Percentiles rank a stretch among this genome's conserved stretches.
These are phyloP conservation scores for Chalciporus sphaerocephalus DNA, from an alignment of 768 basidiomycete species.

Conservation along the genomic window DNA sequence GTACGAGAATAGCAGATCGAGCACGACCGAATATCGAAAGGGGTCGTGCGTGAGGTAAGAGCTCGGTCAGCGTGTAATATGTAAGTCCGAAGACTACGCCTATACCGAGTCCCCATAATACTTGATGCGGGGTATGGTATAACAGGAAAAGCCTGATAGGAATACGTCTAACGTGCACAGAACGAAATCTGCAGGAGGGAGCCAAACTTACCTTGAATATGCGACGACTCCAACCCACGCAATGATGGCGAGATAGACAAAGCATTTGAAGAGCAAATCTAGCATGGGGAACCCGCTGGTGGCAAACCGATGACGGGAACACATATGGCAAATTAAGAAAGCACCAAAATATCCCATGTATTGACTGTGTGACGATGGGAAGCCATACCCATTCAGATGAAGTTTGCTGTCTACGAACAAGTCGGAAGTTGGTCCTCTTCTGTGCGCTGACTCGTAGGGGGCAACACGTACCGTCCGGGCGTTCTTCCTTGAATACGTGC, in stretches of 20 bases:
- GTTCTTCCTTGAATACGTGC: constrained; percentile 58
- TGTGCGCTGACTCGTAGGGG: not conserved
- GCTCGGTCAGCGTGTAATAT: constrained; percentile 55
- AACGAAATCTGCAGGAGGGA: not conserved
- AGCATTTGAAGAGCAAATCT: constrained; percentile 46
- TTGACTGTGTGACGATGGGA: constrained; percentile 86
- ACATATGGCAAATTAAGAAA: constrained; percentile 70
- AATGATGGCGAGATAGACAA: constrained; percentile 47
- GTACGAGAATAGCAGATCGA: constrained; percentile 47
- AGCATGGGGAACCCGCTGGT: constrained; percentile 47
- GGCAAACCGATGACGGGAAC: constrained; percentile 61
- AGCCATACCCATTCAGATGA: constrained; percentile 64
- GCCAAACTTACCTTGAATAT: constrained; percentile 63
- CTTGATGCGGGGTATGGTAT: constrained; percentile 72
- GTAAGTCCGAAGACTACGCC: constrained; percentile 51
- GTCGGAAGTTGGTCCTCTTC: not conserved
- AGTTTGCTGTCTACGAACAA: constrained; percentile 12
- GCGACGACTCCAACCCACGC: constrained; percentile 64
- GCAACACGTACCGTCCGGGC: constrained; percentile 57
- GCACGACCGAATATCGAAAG: constrained; percentile 47
- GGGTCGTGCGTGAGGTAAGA: constrained; percentile 54
- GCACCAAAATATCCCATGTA: constrained; percentile 86
- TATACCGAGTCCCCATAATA: constrained; percentile 69
- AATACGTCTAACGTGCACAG: not conserved
- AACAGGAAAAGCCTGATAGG: constrained; percentile 55